Base-by-base conservation (phyloP, 1,284 basidiomycete species). In the Vanrija sp. region DNA sequence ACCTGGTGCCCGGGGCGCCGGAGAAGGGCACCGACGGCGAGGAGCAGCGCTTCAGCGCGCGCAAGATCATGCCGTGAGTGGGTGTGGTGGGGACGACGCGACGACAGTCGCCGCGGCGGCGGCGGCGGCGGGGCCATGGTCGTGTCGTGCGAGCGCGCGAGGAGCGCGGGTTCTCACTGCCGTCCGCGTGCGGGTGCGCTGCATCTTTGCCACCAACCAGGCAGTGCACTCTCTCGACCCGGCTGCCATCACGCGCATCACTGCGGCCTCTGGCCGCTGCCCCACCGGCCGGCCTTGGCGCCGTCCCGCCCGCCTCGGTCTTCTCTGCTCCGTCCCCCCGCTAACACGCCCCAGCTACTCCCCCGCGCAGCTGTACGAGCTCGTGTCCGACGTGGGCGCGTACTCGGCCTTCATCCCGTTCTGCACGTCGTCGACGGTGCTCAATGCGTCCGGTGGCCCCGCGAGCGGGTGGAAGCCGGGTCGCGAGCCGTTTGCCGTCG, bases 341-440 rank as follows among this genome's bases (percentile, higher is more conserved):
- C 58, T 54, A 7, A 43, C 49, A 39, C 34, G 16, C 6, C 43
- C 73, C 71, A 89, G 85, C 26, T 91, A 88, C 68, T 79, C 80
- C n/a, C 83, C 81, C 57, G 80, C 81, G 45, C 84, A 97, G 72
- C 81, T 98, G 3, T 98, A 94, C 76, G 79, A 83, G 6, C 78
- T 98, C 54, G 90, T 98, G 46, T 83, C 91, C 15, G 88, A 98
- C 75, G 88, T 97, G 19, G 83, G 83, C 8, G 87, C 89, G 5
- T 98, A 98, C 75, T 82, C 86, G 12, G 79, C 79, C 49, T 98
- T 97, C 70, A 80, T 98, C 46, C 95, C 95, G 0, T 97, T 91
- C 75, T 97, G 94, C 78, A 85, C 83, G 16, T 78, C 79, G 28
- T 90, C 92, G 2, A 84, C 83, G 23, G 83, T 96, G 43, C 77